Conservation (phyloP, 306 rosid species). For the Abrus pulchellus region DNA sequence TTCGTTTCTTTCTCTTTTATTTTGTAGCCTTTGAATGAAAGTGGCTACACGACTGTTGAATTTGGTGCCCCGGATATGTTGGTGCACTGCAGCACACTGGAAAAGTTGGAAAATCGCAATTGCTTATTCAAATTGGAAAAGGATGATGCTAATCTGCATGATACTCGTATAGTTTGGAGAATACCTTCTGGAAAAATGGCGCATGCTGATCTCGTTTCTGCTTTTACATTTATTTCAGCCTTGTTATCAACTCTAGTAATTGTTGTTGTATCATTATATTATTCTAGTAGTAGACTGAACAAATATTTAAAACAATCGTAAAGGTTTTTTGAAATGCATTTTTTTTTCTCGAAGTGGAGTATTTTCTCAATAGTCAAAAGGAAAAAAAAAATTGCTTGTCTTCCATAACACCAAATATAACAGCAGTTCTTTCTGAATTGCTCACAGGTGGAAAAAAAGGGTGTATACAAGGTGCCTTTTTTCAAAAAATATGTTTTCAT, state of each 20-base stretch:
- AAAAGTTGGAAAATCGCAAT: conserved; percentile 45
- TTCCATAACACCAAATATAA: neutral
- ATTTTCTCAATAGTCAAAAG: neutral
- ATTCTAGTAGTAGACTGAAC: conserved; percentile 47
- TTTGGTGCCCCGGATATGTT: conserved; percentile 71
- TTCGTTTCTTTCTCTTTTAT: neutral
- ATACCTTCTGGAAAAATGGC: conserved; percentile 73
- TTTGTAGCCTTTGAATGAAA: conserved; percentile 76
- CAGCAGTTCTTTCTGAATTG: neutral
- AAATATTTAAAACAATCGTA: conserved; percentile 59
- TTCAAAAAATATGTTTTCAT: too few species aligned
- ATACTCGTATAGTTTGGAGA: conserved; percentile 65
- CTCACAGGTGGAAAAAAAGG: neutral
- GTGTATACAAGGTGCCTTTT: neutral
- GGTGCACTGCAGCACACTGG: conserved; percentile 61
- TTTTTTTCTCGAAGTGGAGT: neutral
- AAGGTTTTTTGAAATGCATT: neutral
- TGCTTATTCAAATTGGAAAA: conserved; percentile 57
- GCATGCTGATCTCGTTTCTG: conserved; percentile 64
- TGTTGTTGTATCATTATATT: conserved; percentile 57
- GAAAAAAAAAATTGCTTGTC: neutral
- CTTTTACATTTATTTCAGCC: conserved; percentile 68
- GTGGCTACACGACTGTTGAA: conserved; percentile 72
- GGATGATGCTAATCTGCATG: conserved; percentile 42
- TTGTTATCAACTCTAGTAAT: conserved; percentile 66